A percentile compares a stretch with the other conserved stretches of the same genome.
Evolutionary conservation across 768 basidiomycete genomes (phyloP).

Genomic region (Tylopilus subfusipes): DNA sequence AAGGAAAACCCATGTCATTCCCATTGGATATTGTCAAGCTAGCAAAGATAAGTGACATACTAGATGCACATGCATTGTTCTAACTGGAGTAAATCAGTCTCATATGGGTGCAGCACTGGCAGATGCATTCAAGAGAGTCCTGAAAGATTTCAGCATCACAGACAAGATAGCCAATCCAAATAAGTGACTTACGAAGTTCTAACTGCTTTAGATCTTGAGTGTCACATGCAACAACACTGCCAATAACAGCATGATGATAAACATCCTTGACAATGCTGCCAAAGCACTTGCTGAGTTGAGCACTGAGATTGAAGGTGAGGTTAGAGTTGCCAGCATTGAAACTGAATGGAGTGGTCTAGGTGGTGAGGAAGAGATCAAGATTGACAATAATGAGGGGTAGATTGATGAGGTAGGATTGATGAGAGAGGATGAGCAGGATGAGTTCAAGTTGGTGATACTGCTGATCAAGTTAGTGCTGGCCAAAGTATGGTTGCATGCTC

Average conservation of each 20-base stretch:
- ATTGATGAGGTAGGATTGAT: conserved; percentile 25
- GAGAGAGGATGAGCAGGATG: conserved; percentile 7
- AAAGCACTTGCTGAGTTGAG: neutral
- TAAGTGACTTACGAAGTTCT: neutral
- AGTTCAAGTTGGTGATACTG: conserved; percentile 5
- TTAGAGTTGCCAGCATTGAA: neutral
- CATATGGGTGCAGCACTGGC: neutral
- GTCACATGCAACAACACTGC: no score
- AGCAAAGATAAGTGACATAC: no score
- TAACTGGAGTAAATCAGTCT: no score
- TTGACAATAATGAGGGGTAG: conserved; percentile 17
- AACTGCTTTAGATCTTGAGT: neutral
- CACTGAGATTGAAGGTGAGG: neutral
- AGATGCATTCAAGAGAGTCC: neutral
- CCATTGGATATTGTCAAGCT: no score
- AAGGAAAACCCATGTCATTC: neutral
- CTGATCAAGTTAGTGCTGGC: conserved; percentile 29
- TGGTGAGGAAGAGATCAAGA: neutral
- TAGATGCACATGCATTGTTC: no score
- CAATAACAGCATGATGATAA: no score
- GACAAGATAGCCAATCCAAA: neutral
- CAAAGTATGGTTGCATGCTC: conserved; percentile 2
- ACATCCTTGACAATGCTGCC: neutral
- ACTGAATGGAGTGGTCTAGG: no score
- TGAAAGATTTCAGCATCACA: neutral